A percentile compares a stretch with the other conserved stretches of the same genome.
Evolutionary conservation across 192 early-diverging fungal species (phyloP).

Genomic region (Lunasporangiospora selenospora): DNA sequence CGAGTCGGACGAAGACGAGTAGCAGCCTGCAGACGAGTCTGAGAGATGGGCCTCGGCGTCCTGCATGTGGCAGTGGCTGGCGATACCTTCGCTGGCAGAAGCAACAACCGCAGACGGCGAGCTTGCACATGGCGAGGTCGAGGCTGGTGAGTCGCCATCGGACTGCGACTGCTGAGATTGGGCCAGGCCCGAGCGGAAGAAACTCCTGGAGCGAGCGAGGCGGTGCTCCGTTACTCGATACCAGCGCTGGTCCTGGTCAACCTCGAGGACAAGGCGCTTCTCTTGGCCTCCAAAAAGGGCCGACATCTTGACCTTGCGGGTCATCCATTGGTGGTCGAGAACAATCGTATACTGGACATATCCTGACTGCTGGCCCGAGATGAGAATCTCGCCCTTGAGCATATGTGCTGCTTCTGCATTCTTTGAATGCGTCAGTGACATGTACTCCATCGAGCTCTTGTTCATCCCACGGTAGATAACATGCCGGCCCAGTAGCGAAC

Average conservation of each 20-base stretch:
- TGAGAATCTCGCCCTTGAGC: constrained; percentile 41
- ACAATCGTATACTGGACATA: constrained; percentile 46
- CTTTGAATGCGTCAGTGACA: constrained; percentile 36
- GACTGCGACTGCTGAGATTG: constrained; percentile 6
- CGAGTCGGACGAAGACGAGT: constrained; percentile 42
- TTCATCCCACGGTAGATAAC: constrained; percentile 33
- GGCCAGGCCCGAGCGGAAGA: constrained; percentile 29
- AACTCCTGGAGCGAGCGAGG: constrained; percentile 25
- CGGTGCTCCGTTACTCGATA: constrained; percentile 39
- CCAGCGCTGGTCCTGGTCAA: constrained; percentile 45
- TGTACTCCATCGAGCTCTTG: constrained; percentile 46
- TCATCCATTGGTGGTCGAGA: constrained; percentile 37
- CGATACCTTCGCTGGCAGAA: too few species aligned
- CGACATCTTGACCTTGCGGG: constrained; percentile 41
- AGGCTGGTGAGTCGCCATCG: neutral
- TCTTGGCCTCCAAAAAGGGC: constrained; percentile 32
- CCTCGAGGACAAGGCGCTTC: constrained; percentile 36
- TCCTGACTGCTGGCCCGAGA: constrained; percentile 34
- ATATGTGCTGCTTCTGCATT: constrained; percentile 39
- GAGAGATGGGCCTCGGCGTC: constrained; percentile 40
- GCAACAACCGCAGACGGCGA: too few species aligned
- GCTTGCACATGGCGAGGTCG: neutral
- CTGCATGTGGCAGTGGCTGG: constrained; percentile 41
- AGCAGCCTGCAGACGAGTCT: constrained; percentile 37
- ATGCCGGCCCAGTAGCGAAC: constrained; percentile 34